Conservation (phyloP, 371 early-diverging fungal species). For the Actinomucor elegans region DNA sequence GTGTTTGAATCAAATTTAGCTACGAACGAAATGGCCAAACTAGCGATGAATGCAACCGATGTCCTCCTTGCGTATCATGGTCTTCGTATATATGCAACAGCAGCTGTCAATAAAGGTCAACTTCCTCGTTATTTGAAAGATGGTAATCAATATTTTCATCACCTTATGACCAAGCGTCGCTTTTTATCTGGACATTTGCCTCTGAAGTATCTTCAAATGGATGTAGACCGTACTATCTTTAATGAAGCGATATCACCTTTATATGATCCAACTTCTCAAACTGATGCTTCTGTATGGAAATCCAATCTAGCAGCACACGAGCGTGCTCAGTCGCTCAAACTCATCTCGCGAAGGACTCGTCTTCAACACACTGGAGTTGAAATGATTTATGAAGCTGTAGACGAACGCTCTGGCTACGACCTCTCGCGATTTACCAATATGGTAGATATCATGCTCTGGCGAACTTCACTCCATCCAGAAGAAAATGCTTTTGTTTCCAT, state of each 20-base stretch:
- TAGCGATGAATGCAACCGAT: conserved; percentile 53
- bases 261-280: not conserved
- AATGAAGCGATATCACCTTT: conserved; percentile 42
- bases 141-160: conserved; percentile 66
- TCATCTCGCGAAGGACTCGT: conserved; percentile 44
- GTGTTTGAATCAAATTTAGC: conserved; percentile 60
- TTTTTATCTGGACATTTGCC: conserved; percentile 64
- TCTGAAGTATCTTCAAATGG: conserved; percentile 47
- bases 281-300: conserved; percentile 51
- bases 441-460: conserved; percentile 72
- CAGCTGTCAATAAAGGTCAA: conserved; percentile 55
- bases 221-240: conserved; percentile 57
- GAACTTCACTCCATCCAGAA: conserved; percentile 63
- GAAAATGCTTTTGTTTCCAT: conserved; percentile 66
- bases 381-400: conserved; percentile 56
- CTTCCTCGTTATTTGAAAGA: conserved; percentile 74
- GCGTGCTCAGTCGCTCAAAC: conserved; percentile 22
- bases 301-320: conserved; percentile 29
- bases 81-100: conserved; percentile 61
- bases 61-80: conserved; percentile 56
- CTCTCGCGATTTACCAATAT: conserved; percentile 63
- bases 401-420: conserved; percentile 73
- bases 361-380: conserved; percentile 80
- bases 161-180: conserved; percentile 60
- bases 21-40: conserved; percentile 44